These are phyloP conservation scores for Paspalum notatum DNA, from an alignment of 176 grass and related monocot species.

Conservation along the genomic window DNA sequence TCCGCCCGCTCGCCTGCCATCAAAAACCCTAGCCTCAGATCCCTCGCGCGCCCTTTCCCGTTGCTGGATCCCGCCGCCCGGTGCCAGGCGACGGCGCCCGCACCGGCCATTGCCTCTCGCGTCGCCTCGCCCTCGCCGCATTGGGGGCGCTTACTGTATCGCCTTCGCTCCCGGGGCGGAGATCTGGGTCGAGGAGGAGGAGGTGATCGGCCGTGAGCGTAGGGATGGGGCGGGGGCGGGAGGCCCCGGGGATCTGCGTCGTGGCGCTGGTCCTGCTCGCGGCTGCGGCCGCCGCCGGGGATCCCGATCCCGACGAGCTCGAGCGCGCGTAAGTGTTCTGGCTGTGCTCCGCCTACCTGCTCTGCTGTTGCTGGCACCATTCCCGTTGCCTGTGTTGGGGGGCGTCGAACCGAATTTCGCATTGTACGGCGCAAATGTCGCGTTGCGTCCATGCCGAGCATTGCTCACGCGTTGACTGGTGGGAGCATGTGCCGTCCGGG, in stretches of 20 bases:
- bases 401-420: not conserved
- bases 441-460: not conserved
- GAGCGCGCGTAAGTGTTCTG: conserved; percentile 73
- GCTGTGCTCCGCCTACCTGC: not conserved
- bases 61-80: conserved; percentile 20
- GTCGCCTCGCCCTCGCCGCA: not conserved
- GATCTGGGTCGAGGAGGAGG: conserved; percentile 36
- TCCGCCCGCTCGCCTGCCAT: conserved; percentile 15
- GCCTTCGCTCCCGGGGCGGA: conserved; percentile 3
- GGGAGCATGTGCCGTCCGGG: not conserved
- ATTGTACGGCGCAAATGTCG: conserved; percentile 12
- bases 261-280: conserved; percentile 48
- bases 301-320: conserved; percentile 66
- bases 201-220: not conserved
- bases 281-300: conserved; percentile 22
- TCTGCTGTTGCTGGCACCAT: not conserved
- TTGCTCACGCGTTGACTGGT: not conserved
- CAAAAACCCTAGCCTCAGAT: conserved; percentile 37
- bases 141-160: not conserved
- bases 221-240: conserved; percentile 30
- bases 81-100: not conserved
- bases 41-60: not conserved
- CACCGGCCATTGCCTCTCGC: conserved; percentile 32
- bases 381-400: not conserved
- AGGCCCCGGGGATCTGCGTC: conserved; percentile 45